Base-by-base conservation (phyloP, 2,329 filamentous ascomycete species). In the Ophiostoma sp. region DNA sequence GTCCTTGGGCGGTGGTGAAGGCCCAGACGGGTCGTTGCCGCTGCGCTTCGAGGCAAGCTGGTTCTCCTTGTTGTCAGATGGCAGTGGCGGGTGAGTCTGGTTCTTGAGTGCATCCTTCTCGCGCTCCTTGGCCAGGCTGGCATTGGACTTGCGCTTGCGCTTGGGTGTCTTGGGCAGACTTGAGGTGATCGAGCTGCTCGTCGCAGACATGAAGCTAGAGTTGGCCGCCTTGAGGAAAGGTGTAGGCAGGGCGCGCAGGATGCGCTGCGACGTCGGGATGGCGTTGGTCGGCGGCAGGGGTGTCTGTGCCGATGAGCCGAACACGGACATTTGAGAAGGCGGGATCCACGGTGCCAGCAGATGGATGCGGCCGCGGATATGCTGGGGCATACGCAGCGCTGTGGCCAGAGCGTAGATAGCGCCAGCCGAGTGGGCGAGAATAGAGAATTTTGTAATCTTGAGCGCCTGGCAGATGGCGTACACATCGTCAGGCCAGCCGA, bases 391-490 rank as follows among this genome's bases (percentile, higher is more conserved):
- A 62, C 95, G 91, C 62, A 99, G 82, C 0, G 95, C 95, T 0
- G 95, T 98, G 0, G 95, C 95, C 18, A 99, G 85, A 1, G 95
- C 95, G 76, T 99, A 99, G 66, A 99, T 96, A n/a, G 95, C 94
- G 16, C 95, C 95, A 0, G 95, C 95, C 0, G 94, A 98, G 77
- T 99, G 95, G 1, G 95, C 95, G 1, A 99, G 84, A 27, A 99
- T 91, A 6, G 94, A 98, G 76, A 99, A 99, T 73, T 97, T 96
- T 11, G 89, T 95, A 72, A 99, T 96, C 73, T 92, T 93, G 62
- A 99, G 83, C 14, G 90, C 83, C 75, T 97, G 92, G 77, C 95
- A 99, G 69, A 99, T 96, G 66, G 93, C 89, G 70, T 96, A 91
- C 14, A 99, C 92, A 78, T 99, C 95, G 75, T 86, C 91, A 76